Evolutionary conservation across 331 rosid species (phyloP), one percentile per base, ranked within the genome.

Genomic region (Pyrus hybrid): DNA sequence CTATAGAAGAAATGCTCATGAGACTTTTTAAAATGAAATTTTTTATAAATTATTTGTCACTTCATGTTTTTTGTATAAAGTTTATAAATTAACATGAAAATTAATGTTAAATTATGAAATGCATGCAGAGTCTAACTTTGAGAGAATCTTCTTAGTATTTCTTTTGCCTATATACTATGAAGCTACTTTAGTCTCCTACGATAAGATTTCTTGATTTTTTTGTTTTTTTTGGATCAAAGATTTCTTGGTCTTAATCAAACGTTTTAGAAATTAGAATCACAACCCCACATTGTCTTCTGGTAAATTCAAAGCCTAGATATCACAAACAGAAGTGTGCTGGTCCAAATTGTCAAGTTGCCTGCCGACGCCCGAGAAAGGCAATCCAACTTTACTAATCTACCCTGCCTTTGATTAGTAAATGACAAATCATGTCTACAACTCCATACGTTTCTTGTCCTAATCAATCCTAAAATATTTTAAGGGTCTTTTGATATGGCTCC

Each of bases 41-140:
- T 26, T 35, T 35, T 35, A 33, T 33, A 2, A 8, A 33, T 33
- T 33, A 0, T 8, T 33, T 33, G 0, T 35, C 1, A 35, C 0
- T 0, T 35, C 0, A 35, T 35, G 3, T 8, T 35, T 35, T 8
- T 35, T 8, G 1, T 35, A 35, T 0, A 35, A 35, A 8, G 0
- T 35, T 8, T 2, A 35, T 35, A 35, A 35, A 35, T 35, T 35
- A 8, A 0, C 0, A 35, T 35, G 12, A 0, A 37, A 37, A 2
- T 37, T 37, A 37, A 37, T 1, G 0, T 37, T 37, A 37, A 37
- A 37, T 9, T 37, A 0, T 8, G 1, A 37, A 0, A 0, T 37
- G 43, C 4, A 2, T 37, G 43, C 13, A 26, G 3, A 37, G 13
- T 37, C 4, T 3, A 37, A 37, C 1, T 37, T 37, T 37, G 0